phyloP scores from a whole-genome alignment of 2,329 filamentous ascomycete genomes.

The Geoglossum cookeanum region DNA sequence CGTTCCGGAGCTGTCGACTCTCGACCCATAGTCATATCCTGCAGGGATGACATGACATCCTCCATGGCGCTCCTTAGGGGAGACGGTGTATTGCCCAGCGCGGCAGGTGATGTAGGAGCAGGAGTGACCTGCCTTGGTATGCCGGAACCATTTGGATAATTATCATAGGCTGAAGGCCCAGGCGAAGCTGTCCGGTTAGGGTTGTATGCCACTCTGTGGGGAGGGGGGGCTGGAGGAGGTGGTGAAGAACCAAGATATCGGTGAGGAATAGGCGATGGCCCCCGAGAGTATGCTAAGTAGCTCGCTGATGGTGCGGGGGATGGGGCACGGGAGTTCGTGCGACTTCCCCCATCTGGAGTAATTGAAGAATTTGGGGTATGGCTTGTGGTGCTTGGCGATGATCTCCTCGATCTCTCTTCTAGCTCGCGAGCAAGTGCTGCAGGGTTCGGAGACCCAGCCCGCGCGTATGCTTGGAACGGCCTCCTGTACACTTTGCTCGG shows the following conservation, averaged over 20 bases:
- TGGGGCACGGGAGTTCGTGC: slow-evolving; percentile 7
- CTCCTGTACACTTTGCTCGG: slow-evolving; percentile 40
- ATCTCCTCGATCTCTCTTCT: slow-evolving; percentile 15
- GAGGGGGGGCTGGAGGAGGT: slow-evolving; percentile 67
- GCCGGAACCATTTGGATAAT: slow-evolving; percentile 25
- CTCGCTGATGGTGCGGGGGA: slow-evolving; percentile 13
- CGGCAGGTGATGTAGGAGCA: slow-evolving; percentile 46
- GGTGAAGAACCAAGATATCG: slow-evolving; percentile 35
- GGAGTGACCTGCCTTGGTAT: slow-evolving; percentile 34
- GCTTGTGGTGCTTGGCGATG: slow-evolving; percentile 9
- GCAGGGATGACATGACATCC: slow-evolving; percentile 86
- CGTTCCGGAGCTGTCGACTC: slow-evolving; percentile 31
- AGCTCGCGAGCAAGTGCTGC: slow-evolving; percentile 20
- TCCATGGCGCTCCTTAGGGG: slow-evolving; percentile 92
- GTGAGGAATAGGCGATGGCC: slow-evolving; percentile 21
- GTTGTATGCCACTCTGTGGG: slow-evolving; percentile 43
- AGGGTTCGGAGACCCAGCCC: slow-evolving; percentile 22
- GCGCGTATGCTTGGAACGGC: slow-evolving; percentile 43
- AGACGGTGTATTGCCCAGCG: slow-evolving; percentile 61
- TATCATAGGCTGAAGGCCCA: slow-evolving; percentile 15
- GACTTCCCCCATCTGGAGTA: slow-evolving; percentile 9
- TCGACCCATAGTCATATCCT: slow-evolving; percentile 57
- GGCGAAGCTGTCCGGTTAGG: slow-evolving; percentile 8
- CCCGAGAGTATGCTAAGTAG: slow-evolving; percentile 19
- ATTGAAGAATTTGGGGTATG: neutral